A percentile compares a stretch with the other conserved stretches of the same genome.
These are phyloP conservation scores for Backusella westeae DNA, from an alignment of 192 early-diverging fungal genomes.

Conservation along the genomic window DNA sequence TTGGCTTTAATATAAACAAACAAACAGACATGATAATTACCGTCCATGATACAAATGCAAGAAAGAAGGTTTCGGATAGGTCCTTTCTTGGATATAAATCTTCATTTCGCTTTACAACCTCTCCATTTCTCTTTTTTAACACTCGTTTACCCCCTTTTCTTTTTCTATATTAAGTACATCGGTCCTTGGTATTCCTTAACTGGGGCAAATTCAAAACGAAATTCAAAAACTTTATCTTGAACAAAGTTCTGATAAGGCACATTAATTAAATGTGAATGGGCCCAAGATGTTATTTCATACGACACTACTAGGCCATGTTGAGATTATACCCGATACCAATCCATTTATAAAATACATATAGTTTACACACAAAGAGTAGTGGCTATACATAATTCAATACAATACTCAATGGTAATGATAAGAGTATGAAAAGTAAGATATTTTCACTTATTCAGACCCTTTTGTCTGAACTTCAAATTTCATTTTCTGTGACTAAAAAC, in stretches of 20 bases:
- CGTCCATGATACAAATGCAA: no score
- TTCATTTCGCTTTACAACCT: neutral
- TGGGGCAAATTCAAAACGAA: neutral
- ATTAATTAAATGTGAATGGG: neutral
- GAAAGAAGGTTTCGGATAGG: no score
- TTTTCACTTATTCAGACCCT: no score
- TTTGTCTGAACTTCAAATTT: slow-evolving; percentile 1
- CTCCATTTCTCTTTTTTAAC: neutral
- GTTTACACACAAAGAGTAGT: no score
- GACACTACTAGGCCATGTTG: no score
- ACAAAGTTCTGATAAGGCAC: neutral
- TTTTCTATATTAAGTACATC: neutral
- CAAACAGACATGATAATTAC: no score
- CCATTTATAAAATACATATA: no score
- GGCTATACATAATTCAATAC: no score
- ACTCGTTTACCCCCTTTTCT: neutral
- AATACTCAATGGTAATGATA: neutral
- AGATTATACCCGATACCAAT: no score
- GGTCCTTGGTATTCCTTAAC: neutral
- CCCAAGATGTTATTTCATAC: no score
- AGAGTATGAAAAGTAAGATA: neutral
- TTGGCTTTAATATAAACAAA: neutral
- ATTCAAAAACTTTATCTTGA: neutral
- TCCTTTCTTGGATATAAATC: no score
- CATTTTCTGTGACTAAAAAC: slow-evolving; percentile 6